phyloP scores from a whole-genome alignment of 495 filamentous ascomycete species.

The Rusavskia elegans region DNA sequence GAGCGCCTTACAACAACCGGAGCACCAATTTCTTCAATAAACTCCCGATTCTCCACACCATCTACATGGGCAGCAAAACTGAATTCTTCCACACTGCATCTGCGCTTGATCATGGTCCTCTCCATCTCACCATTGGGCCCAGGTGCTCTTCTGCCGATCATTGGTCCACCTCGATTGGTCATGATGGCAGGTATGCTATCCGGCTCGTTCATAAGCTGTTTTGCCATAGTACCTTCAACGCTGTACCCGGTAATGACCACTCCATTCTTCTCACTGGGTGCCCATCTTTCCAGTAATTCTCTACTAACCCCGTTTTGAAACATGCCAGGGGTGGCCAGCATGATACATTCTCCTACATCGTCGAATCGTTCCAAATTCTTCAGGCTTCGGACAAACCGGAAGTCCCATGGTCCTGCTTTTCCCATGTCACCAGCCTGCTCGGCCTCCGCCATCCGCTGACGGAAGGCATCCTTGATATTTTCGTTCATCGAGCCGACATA shows the following conservation, averaged over 20 bases:
- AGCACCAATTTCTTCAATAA: conserved; percentile 82
- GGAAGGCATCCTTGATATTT: conserved; percentile 84
- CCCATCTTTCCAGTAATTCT: conserved; percentile 87
- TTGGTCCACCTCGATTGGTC: conserved; percentile 43
- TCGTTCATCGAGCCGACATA: conserved; percentile 97
- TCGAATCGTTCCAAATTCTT: conserved; percentile 91
- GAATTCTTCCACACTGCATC: conserved; percentile 83
- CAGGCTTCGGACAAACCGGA: conserved; percentile 75
- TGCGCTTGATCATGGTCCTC: conserved; percentile 79
- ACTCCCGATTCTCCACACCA: conserved; percentile 84
- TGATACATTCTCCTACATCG: conserved; percentile 88
- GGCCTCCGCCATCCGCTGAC: conserved; percentile 73
- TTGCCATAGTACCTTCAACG: conserved; percentile 97
- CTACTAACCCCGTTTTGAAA: conserved; percentile 86
- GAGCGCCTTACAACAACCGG: conserved; percentile 66
- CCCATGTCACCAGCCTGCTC: conserved; percentile 55
- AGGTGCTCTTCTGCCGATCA: conserved; percentile 30
- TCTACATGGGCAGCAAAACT: conserved; percentile 95
- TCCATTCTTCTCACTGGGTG: conserved; percentile 85
- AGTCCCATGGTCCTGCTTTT: conserved; percentile 88
- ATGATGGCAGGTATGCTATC: conserved; percentile 87
- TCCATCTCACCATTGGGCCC: conserved; percentile 46
- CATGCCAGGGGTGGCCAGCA: conserved; percentile 96
- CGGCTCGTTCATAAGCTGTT: conserved; percentile 81
- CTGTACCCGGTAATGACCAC: conserved; percentile 96